A percentile compares a stretch with the other conserved stretches of the same genome.
phyloP scores from a whole-genome alignment of 192 early-diverging fungal genomes.

The Gonapodya prolifera region DNA sequence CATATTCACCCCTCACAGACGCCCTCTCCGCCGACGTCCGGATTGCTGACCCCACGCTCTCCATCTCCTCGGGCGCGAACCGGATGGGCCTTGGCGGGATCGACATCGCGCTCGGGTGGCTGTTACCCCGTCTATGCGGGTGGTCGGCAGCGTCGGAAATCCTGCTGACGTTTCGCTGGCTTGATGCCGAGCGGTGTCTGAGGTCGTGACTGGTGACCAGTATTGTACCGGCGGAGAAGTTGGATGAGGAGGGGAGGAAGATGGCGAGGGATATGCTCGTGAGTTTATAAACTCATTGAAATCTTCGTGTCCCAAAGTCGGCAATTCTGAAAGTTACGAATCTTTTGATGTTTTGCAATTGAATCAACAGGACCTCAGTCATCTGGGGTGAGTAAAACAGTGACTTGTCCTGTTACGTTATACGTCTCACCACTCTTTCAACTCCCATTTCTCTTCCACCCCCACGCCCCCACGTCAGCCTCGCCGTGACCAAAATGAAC shows the following conservation, averaged over 20 bases:
- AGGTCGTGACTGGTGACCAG: neutral
- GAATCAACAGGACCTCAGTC: no score
- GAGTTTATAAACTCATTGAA: no score
- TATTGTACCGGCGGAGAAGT: neutral
- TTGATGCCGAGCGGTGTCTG: neutral
- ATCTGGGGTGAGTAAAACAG: no score
- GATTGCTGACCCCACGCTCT: neutral
- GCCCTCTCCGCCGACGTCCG: neutral
- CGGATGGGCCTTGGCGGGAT: neutral
- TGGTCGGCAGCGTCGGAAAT: neutral
- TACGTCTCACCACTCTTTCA: no score
- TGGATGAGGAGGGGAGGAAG: neutral
- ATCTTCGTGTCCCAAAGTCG: no score
- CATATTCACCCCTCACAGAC: no score
- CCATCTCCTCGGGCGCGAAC: neutral
- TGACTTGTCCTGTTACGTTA: no score
- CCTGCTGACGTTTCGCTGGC: neutral
- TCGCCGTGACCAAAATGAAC: neutral
- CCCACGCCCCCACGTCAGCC: neutral
- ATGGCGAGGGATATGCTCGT: neutral
- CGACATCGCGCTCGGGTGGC: neutral
- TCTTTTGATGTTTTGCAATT: no score
- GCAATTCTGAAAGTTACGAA: no score
- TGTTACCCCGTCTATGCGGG: neutral
- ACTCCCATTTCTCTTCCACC: no score